A percentile compares a stretch with the other conserved stretches of the same genome.
These are phyloP conservation scores for Colletotrichum scovillei DNA, from an alignment of 2,329 filamentous ascomycete species.

Conservation along the genomic window DNA sequence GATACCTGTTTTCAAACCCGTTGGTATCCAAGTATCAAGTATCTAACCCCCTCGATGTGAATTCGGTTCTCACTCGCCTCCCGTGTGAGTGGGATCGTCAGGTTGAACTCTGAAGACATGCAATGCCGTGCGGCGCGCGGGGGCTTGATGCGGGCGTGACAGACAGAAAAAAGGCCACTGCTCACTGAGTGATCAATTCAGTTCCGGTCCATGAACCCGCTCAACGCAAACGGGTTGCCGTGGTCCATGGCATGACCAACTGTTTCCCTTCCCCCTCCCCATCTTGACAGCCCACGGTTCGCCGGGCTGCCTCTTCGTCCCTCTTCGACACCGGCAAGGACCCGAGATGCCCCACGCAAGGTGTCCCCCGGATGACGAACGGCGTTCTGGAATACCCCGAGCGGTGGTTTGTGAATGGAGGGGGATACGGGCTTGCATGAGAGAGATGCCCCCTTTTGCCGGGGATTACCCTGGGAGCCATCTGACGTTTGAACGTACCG, in stretches of 20 bases:
- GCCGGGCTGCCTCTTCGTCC: slow-evolving; percentile 14
- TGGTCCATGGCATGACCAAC: background rate
- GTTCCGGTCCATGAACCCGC: background rate
- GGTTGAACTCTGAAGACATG: slow-evolving; percentile 23
- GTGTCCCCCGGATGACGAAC: slow-evolving; percentile 27
- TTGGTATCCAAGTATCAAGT: background rate
- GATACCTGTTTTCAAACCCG: background rate
- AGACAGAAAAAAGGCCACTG: slow-evolving; percentile 14
- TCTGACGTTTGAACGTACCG: slow-evolving; percentile 10
- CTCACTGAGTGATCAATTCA: background rate
- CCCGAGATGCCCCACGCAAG: slow-evolving; percentile 29
- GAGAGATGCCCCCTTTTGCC: background rate
- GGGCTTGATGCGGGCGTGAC: slow-evolving; percentile 22
- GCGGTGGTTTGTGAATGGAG: slow-evolving; percentile 3
- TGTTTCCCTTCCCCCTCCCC: too few relatives aligned
- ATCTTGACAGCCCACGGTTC: background rate
- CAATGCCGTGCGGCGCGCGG: slow-evolving; percentile 8
- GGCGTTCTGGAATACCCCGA: slow-evolving; percentile 20
- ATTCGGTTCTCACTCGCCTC: background rate
- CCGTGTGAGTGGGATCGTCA: slow-evolving; percentile 5
- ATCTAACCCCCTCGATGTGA: background rate
- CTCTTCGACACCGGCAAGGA: slow-evolving; percentile 23
- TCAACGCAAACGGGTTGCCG: background rate
- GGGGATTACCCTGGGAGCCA: slow-evolving; percentile 14
- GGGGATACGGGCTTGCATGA: background rate